Evolutionary conservation across 1,284 basidiomycete species (phyloP).

Genomic region (Ustilago tritici): DNA sequence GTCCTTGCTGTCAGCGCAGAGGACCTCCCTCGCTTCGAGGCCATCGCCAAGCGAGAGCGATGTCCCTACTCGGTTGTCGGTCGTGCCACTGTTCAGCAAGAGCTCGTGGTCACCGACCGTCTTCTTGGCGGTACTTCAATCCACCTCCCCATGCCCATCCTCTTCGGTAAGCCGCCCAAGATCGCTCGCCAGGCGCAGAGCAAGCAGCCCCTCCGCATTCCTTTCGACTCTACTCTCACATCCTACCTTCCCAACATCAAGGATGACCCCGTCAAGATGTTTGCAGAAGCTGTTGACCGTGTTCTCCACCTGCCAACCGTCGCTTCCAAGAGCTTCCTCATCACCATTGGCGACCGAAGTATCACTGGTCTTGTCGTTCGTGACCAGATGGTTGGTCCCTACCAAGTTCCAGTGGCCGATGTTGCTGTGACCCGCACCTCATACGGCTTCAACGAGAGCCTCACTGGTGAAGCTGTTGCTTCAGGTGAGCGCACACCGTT

Average conservation of each 20-base stretch:
- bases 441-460: slow-evolving; percentile 86
- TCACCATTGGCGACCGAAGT: slow-evolving; percentile 95
- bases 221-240: slow-evolving; percentile 81
- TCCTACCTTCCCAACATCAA: slow-evolving; percentile 74
- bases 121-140: slow-evolving; percentile 84
- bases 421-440: slow-evolving; percentile 93
- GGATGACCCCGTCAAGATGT: slow-evolving; percentile 71
- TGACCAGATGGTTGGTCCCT: slow-evolving; percentile 99
- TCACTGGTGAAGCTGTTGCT: slow-evolving; percentile 90
- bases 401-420: slow-evolving; percentile 97
- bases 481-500: slow-evolving; percentile 96
- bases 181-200: slow-evolving; percentile 84
- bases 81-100: slow-evolving; percentile 79
- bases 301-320: slow-evolving; percentile 91
- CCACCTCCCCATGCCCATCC: slow-evolving; percentile 89
- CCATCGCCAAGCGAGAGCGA: slow-evolving; percentile 86
- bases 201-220: slow-evolving; percentile 72
- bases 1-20: slow-evolving; percentile 76
- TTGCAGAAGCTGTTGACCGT: slow-evolving; percentile 77
- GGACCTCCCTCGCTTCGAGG: slow-evolving; percentile 75
- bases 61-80: slow-evolving; percentile 95
- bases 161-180: slow-evolving; percentile 96
- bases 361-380: slow-evolving; percentile 94
- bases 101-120: slow-evolving; percentile 89
- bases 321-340: slow-evolving; percentile 94